A percentile compares a stretch with the other conserved stretches of the same genome.
phyloP scores from a whole-genome alignment of 768 basidiomycete species.

The Collybiopsis confluens region DNA sequence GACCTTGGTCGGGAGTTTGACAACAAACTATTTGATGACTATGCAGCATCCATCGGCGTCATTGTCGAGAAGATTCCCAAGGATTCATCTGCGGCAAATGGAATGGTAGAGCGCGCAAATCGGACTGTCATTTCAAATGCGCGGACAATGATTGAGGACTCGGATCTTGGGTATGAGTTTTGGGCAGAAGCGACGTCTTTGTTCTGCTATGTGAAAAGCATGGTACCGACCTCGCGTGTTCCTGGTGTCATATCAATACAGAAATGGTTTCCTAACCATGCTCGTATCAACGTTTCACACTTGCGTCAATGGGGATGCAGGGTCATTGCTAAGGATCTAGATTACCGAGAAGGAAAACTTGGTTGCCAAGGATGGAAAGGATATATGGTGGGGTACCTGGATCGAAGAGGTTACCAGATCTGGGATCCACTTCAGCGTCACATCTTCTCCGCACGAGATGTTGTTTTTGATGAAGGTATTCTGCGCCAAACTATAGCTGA shows the following conservation, averaged over 20 bases:
- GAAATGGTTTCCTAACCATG: background rate
- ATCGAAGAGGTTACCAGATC: slow-evolving; percentile 8
- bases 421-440: background rate
- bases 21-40: background rate
- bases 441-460: slow-evolving; percentile 8
- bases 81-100: background rate
- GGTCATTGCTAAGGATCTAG: slow-evolving; percentile 12
- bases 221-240: background rate
- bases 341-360: slow-evolving; percentile 9
- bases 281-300: slow-evolving; percentile 8
- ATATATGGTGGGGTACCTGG: slow-evolving; percentile 14
- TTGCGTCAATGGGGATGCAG: slow-evolving; percentile 9
- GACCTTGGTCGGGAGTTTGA: background rate
- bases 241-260: background rate
- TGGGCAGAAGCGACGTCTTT: background rate
- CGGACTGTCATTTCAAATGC: background rate
- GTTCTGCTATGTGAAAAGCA: background rate
- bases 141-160: background rate
- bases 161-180: background rate
- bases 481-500: background rate
- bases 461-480: slow-evolving; percentile 10
- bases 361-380: slow-evolving; percentile 13
- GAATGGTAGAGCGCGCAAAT: background rate
- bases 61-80: background rate
- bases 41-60: background rate